A percentile compares a stretch with the other conserved stretches of the same genome.
Evolutionary conservation across 2,329 filamentous ascomycete genomes (phyloP).

Genomic region (Verticillium tricorpus): DNA sequence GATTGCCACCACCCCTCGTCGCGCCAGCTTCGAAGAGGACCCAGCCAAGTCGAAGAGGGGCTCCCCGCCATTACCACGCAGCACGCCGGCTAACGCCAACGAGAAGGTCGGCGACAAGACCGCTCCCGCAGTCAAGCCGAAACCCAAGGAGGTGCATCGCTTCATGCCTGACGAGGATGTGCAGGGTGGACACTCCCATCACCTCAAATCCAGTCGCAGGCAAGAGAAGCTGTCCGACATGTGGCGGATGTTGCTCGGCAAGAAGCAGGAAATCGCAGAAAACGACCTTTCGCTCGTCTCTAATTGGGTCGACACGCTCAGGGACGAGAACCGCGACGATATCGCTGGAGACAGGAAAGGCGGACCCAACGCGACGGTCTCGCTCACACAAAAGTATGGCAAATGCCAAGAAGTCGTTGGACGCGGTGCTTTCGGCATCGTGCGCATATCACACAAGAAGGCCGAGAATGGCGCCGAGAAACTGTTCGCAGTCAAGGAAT

Average conservation of each 20-base stretch:
- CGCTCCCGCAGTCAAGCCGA: slow-evolving; percentile 18
- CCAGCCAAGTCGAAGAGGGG: slow-evolving; percentile 35
- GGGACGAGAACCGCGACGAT: slow-evolving; percentile 71
- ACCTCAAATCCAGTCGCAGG: slow-evolving; percentile 81
- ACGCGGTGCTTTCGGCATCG: slow-evolving; percentile 93
- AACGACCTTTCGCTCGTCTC: slow-evolving; percentile 89
- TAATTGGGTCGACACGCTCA: slow-evolving; percentile 91
- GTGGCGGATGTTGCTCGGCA: slow-evolving; percentile 81
- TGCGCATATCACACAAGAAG: slow-evolving; percentile 95
- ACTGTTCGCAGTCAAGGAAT: slow-evolving; percentile 96
- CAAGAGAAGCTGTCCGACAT: slow-evolving; percentile 95
- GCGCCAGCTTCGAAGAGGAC: slow-evolving; percentile 27
- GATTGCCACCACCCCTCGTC: slow-evolving; percentile 20
- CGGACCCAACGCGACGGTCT: slow-evolving; percentile 68
- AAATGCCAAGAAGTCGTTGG: slow-evolving; percentile 98
- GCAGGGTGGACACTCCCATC: slow-evolving; percentile 76
- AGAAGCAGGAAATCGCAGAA: slow-evolving; percentile 64
- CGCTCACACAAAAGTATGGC: slow-evolving; percentile 92
- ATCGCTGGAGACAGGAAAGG: slow-evolving; percentile 72
- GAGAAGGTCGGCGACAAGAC: slow-evolving; percentile 23
- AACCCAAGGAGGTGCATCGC: slow-evolving; percentile 34
- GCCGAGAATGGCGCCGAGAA: slow-evolving; percentile 82
- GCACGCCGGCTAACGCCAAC: slow-evolving; percentile 19
- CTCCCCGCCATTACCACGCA: slow-evolving; percentile 32
- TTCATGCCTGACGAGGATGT: slow-evolving; percentile 46